Percentiles rank a stretch among this genome's conserved stretches.
These are phyloP conservation scores for Lojkania enalia DNA, from an alignment of 2,329 filamentous ascomycete species.

Conservation along the genomic window DNA sequence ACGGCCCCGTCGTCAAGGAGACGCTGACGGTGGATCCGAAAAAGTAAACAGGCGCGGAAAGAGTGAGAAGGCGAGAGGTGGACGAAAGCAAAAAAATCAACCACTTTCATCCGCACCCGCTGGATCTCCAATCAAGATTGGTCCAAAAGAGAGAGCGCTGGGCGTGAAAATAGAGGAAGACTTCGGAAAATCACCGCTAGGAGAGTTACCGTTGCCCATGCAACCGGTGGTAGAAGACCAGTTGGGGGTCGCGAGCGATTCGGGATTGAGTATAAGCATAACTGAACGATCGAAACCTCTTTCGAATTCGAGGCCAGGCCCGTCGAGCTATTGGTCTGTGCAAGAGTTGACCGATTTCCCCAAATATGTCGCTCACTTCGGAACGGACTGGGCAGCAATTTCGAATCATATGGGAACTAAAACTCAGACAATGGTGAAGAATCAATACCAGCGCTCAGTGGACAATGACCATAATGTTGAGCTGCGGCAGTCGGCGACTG, in stretches of 20 bases:
- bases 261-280: slow-evolving; percentile 30
- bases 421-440: slow-evolving; percentile 76
- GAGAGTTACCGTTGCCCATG: slow-evolving; percentile 33
- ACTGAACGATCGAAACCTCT: slow-evolving; percentile 41
- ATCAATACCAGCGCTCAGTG: slow-evolving; percentile 53
- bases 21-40: slow-evolving; percentile 38
- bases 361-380: slow-evolving; percentile 71
- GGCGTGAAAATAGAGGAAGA: slow-evolving; percentile 43
- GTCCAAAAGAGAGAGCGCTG: slow-evolving; percentile 35
- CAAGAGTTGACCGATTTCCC: slow-evolving; percentile 79
- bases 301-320: slow-evolving; percentile 57
- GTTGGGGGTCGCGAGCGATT: slow-evolving; percentile 27
- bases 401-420: slow-evolving; percentile 80
- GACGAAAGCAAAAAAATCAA: slow-evolving; percentile 47
- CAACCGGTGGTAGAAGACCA: slow-evolving; percentile 32
- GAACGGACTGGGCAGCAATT: slow-evolving; percentile 77
- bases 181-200: slow-evolving; percentile 28
- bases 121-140: slow-evolving; percentile 41
- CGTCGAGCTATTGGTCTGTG: slow-evolving; percentile 86
- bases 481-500: slow-evolving; percentile 46
- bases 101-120: slow-evolving; percentile 45
- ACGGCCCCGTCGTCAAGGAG: slow-evolving; percentile 40
- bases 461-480: slow-evolving; percentile 48
- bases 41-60: slow-evolving; percentile 50
- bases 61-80: slow-evolving; percentile 40